Evolutionary conservation across 2,329 filamentous ascomycete species (phyloP).

Genomic region (Colletotrichum chrysophilum): DNA sequence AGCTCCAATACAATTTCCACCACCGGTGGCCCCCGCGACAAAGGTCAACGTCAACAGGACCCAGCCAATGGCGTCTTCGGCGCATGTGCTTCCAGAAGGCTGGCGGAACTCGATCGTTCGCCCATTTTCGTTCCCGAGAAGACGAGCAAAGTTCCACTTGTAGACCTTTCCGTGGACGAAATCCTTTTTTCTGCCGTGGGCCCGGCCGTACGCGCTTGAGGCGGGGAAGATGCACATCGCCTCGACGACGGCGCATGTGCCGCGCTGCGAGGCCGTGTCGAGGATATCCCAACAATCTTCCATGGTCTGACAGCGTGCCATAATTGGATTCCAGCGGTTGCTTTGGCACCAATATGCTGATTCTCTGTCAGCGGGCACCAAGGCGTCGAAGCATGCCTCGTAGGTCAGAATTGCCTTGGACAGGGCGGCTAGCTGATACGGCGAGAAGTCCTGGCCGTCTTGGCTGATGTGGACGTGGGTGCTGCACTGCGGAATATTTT

Average conservation of each 20-base stretch:
- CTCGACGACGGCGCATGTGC: conserved; percentile 27
- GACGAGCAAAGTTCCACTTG: conserved; percentile 43
- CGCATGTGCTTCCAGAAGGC: conserved; percentile 32
- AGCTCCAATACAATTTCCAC: conserved; percentile 9
- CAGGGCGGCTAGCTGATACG: conserved; percentile 29
- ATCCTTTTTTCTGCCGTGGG: conserved; percentile 33
- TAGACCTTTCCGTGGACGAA: conserved; percentile 44
- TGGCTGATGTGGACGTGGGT: conserved; percentile 43
- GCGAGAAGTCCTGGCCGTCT: conserved; percentile 12
- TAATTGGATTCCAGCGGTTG: conserved; percentile 31
- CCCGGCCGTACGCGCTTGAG: conserved; percentile 32
- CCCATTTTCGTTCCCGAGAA: conserved; percentile 24
- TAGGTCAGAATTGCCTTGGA: conserved; percentile 38
- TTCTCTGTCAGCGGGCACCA: conserved; percentile 28
- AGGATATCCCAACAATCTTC: conserved; percentile 28
- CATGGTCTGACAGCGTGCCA: conserved; percentile 23
- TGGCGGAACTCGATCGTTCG: conserved; percentile 44
- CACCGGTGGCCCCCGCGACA: conserved; percentile 32
- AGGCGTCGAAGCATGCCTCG: conserved; percentile 37
- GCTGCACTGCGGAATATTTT: conserved; percentile 33
- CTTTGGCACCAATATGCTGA: conserved; percentile 40
- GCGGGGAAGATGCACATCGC: conserved; percentile 37
- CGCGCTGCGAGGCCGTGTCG: conserved; percentile 23
- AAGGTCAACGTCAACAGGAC: conserved; percentile 36
- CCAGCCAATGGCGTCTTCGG: conserved; percentile 36